These are phyloP conservation scores for Rhododendron ferrugineum DNA, from an alignment of 148 eudicot species.

Conservation along the genomic window DNA sequence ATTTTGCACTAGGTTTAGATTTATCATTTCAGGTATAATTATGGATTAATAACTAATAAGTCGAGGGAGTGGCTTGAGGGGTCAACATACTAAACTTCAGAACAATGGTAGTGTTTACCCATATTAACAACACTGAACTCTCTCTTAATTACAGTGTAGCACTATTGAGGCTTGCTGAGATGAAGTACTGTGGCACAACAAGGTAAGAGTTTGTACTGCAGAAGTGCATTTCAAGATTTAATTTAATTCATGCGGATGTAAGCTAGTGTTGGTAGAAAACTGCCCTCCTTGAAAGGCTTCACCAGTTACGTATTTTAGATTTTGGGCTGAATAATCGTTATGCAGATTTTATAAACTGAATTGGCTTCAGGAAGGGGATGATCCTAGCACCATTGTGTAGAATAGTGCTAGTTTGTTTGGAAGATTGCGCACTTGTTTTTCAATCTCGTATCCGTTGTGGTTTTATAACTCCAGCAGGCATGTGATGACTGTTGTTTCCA, in stretches of 20 bases:
- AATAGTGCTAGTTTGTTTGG: background rate
- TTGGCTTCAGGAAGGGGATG: background rate
- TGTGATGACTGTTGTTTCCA: background rate
- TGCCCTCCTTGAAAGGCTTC: background rate
- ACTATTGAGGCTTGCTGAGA: constrained; percentile 69
- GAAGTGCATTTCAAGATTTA: background rate
- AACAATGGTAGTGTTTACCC: background rate
- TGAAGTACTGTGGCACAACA: constrained; percentile 95
- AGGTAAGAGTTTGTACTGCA: constrained; percentile 38
- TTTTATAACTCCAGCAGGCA: background rate
- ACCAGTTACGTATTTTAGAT: background rate
- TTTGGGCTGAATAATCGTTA: background rate
- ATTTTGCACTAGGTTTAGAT: background rate
- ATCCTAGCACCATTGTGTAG: background rate
- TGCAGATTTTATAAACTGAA: background rate
- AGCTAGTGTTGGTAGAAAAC: background rate
- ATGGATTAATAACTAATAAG: background rate
- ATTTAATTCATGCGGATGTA: background rate
- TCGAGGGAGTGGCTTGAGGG: background rate
- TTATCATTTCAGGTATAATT: background rate
- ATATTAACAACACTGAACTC: background rate
- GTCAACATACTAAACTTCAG: no score
- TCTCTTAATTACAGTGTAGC: constrained; percentile 67
- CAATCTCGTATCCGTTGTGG: background rate
- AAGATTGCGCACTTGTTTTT: background rate